Evolutionary conservation across 2,329 filamentous ascomycete species (phyloP).

Genomic region (Paecilomyces niveus): DNA sequence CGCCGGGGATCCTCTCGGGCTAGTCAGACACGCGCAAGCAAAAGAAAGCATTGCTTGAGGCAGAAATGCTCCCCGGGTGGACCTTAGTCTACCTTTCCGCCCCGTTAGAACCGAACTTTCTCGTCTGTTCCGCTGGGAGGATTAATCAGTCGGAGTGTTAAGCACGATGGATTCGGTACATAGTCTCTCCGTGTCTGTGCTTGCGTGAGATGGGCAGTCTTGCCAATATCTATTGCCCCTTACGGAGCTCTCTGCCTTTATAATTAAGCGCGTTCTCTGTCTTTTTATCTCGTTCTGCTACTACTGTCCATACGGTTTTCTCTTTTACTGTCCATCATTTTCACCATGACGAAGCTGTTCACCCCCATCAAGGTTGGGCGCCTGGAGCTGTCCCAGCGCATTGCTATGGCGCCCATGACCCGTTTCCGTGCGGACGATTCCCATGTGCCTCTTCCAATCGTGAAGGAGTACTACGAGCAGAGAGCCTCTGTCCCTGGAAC

Average conservation of each 20-base stretch:
- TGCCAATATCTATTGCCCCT: background rate
- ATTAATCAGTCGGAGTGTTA: background rate
- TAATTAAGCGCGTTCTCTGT: background rate
- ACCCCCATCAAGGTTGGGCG: conserved; percentile 36
- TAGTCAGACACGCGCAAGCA: background rate
- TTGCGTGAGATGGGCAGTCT: background rate
- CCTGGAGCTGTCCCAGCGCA: conserved; percentile 36
- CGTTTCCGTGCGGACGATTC: conserved; percentile 45
- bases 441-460: conserved; percentile 40
- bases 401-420: conserved; percentile 55
- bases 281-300: background rate
- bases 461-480: conserved; percentile 48
- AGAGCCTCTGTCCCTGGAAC: conserved; percentile 47
- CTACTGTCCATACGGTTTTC: background rate
- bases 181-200: background rate
- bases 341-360: conserved; percentile 4
- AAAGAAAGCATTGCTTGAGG: background rate
- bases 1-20: conserved; percentile 32
- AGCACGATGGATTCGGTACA: background rate
- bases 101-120: background rate
- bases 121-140: background rate
- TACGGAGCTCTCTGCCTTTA: background rate
- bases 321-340: background rate
- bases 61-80: background rate
- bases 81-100: background rate